phyloP scores from a whole-genome alignment of 352 stramenopile genomes.

The Globisporangium lucens region DNA sequence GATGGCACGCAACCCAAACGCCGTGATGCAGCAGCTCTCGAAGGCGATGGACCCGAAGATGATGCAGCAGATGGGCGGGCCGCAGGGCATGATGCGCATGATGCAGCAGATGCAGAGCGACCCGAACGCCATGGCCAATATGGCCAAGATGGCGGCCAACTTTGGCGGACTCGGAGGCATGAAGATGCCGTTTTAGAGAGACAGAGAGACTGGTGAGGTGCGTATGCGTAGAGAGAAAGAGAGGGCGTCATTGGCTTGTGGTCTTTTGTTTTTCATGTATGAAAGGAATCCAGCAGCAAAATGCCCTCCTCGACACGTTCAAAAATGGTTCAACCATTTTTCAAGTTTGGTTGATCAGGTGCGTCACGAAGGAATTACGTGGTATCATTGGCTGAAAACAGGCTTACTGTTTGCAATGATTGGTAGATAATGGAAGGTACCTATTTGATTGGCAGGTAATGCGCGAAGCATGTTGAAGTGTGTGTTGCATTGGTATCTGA shows the following conservation, averaged over 20 bases:
- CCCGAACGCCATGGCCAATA: constrained; percentile 63
- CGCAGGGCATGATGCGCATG: constrained; percentile 90
- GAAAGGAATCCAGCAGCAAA: not conserved
- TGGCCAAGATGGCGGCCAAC: constrained; percentile 68
- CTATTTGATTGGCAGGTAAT: not conserved
- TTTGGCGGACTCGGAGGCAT: constrained; percentile 52
- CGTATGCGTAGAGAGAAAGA: constrained; percentile 1
- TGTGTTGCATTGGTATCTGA: not conserved
- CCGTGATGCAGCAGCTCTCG: constrained; percentile 96
- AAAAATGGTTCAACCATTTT: not conserved
- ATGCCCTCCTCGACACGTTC: not conserved
- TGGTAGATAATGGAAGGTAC: not conserved
- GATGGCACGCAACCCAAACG: constrained; percentile 95
- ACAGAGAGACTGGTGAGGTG: not conserved
- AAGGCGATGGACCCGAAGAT: constrained; percentile 93
- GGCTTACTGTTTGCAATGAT: not conserved
- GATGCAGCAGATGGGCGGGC: constrained; percentile 83
- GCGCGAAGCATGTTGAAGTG: not conserved
- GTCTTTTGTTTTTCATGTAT: constrained; percentile 5
- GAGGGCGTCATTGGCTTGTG: not conserved
- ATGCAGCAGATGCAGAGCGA: constrained; percentile 94
- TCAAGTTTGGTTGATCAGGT: not conserved
- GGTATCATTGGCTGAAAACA: not conserved
- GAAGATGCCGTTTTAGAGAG: constrained; percentile 72
- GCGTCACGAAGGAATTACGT: not conserved